phyloP scores from a whole-genome alignment of 2,329 filamentous ascomycete species.

The Penicillium thymicola region DNA sequence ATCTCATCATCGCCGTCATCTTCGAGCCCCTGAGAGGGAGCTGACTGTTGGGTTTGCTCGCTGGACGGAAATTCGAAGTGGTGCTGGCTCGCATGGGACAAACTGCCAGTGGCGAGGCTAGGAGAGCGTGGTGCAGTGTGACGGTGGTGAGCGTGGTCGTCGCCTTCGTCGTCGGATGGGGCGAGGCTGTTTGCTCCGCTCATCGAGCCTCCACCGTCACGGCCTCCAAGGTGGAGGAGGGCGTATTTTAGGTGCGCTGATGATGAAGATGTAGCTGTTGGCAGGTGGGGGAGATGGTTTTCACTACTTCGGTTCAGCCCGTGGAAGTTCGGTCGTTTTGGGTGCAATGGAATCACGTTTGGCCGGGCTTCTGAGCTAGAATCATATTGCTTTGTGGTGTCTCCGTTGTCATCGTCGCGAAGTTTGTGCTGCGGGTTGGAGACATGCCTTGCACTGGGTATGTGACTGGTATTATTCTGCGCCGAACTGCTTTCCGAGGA shows the following conservation, averaged over 20 bases:
- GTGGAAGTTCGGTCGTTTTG: constrained; percentile 20
- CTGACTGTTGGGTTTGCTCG: constrained; percentile 12
- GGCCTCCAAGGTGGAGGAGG: constrained; percentile 39
- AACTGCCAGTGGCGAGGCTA: not conserved
- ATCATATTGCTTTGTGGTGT: constrained; percentile 2
- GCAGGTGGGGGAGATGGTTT: constrained; percentile 28
- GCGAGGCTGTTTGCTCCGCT: constrained; percentile 44
- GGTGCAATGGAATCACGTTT: constrained; percentile 8
- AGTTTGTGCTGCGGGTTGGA: not conserved
- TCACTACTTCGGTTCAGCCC: constrained; percentile 29
- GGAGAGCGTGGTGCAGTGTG: constrained; percentile 3
- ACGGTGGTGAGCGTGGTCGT: constrained; percentile 19
- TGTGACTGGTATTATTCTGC: not conserved
- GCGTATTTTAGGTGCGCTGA: constrained; percentile 26
- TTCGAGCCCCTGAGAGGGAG: constrained; percentile 30
- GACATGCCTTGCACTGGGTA: not conserved
- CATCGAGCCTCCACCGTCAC: constrained; percentile 47
- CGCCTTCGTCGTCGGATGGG: constrained; percentile 34
- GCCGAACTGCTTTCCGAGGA: not conserved
- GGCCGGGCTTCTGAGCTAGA: constrained; percentile 13
- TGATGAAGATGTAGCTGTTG: constrained; percentile 19
- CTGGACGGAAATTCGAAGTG: not conserved
- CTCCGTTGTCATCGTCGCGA: constrained; percentile 1
- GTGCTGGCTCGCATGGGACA: constrained; percentile 1
- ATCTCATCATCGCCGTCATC: constrained; percentile 40